These are phyloP conservation scores for Hibiscus trionum DNA, from an alignment of 345 rosid species.

Conservation along the genomic window DNA sequence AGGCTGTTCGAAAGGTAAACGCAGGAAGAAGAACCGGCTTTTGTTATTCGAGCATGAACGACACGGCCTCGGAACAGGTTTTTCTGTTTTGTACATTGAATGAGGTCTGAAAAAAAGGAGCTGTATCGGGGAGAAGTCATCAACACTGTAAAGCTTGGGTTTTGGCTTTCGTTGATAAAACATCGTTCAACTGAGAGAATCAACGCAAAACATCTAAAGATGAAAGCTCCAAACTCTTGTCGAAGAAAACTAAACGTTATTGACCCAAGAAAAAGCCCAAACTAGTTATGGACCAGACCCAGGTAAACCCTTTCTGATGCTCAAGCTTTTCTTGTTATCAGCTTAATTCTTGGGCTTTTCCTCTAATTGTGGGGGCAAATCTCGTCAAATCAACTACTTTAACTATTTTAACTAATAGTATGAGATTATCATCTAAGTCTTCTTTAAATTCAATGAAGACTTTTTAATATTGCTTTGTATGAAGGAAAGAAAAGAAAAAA, in stretches of 20 bases:
- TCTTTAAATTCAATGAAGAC: too few relatives aligned
- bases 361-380: too few relatives aligned
- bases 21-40: slow-evolving; percentile 31
- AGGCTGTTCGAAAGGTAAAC: slow-evolving; percentile 50
- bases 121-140: slow-evolving; percentile 32
- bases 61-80: slow-evolving; percentile 44
- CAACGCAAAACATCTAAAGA: background rate
- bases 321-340: background rate
- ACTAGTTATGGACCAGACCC: background rate
- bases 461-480: too few relatives aligned
- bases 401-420: too few relatives aligned
- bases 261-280: background rate
- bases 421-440: too few relatives aligned
- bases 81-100: slow-evolving; percentile 37
- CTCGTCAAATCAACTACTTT: too few relatives aligned
- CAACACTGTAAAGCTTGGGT: background rate
- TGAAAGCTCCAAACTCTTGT: background rate
- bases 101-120: slow-evolving; percentile 34
- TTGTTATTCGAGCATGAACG: slow-evolving; percentile 54
- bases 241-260: background rate
- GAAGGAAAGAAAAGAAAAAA: too few relatives aligned
- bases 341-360: too few relatives aligned
- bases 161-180: background rate
- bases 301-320: background rate
- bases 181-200: background rate